Percentiles rank a stretch among this genome's conserved stretches.
Evolutionary conservation across 768 basidiomycete genomes (phyloP).

Genomic region (Leccinum rimulosum): DNA sequence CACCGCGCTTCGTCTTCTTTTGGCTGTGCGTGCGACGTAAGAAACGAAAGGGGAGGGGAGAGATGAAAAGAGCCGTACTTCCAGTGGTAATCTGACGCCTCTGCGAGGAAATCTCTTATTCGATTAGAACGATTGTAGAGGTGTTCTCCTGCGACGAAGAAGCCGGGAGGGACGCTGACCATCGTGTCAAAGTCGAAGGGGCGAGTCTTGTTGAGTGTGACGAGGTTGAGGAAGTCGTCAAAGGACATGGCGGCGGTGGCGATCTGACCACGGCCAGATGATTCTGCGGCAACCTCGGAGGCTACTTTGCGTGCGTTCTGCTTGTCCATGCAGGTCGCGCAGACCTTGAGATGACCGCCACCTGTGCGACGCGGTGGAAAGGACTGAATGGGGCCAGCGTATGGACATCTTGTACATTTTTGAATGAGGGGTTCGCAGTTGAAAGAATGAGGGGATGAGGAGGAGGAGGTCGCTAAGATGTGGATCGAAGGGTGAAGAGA

Average conservation of each 20-base stretch:
- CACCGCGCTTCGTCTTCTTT: slow-evolving; percentile 36
- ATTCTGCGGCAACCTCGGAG: slow-evolving; percentile 28
- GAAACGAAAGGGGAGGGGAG: background rate
- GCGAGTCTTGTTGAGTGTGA: slow-evolving; percentile 31
- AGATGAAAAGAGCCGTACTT: slow-evolving; percentile 20
- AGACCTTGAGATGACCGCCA: slow-evolving; percentile 33
- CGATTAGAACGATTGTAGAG: slow-evolving; percentile 36
- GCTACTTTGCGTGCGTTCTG: slow-evolving; percentile 34
- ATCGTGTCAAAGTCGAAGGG: slow-evolving; percentile 36
- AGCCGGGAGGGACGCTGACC: slow-evolving; percentile 32
- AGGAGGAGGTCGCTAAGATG: slow-evolving; percentile 20
- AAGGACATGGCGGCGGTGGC: slow-evolving; percentile 35
- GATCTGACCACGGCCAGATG: slow-evolving; percentile 33
- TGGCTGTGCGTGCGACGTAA: slow-evolving; percentile 18
- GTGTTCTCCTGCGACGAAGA: slow-evolving; percentile 33
- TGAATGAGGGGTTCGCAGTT: slow-evolving; percentile 18
- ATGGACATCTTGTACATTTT: slow-evolving; percentile 34
- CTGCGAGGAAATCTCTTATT: slow-evolving; percentile 34
- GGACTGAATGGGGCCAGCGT: slow-evolving; percentile 25
- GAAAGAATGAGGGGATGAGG: slow-evolving; percentile 15
- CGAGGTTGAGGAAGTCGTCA: slow-evolving; percentile 33
- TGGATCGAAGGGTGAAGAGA: slow-evolving; percentile 2
- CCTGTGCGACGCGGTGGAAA: slow-evolving; percentile 33
- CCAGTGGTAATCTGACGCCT: slow-evolving; percentile 36
- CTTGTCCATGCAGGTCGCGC: slow-evolving; percentile 33